A percentile compares a stretch with the other conserved stretches of the same genome.
These are phyloP conservation scores for Pistacia integerrima DNA, from an alignment of 345 rosid genomes.

Conservation along the genomic window DNA sequence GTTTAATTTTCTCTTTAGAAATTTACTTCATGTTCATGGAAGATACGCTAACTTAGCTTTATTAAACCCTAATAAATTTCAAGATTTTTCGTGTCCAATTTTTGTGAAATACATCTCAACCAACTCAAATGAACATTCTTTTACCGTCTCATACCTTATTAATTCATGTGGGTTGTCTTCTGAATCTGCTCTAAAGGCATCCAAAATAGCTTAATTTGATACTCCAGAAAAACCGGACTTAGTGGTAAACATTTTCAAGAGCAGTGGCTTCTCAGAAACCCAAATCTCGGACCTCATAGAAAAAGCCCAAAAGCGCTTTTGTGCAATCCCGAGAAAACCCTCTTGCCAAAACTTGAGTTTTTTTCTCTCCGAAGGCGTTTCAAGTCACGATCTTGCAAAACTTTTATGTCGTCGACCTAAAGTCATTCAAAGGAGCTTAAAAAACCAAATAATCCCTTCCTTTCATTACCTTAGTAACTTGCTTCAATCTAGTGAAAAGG, in stretches of 20 bases:
- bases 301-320: slow-evolving; percentile 1
- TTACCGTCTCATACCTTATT: too few relatives aligned
- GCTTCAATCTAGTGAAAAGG: slow-evolving; percentile 15
- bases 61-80: too few relatives aligned
- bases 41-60: too few relatives aligned
- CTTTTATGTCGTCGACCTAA: not conserved
- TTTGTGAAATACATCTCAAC: too few relatives aligned
- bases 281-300: slow-evolving; percentile 9
- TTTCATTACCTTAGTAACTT: slow-evolving; percentile 4
- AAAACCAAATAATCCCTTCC: slow-evolving; percentile 7
- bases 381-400: slow-evolving; percentile 15
- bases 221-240: slow-evolving; percentile 26
- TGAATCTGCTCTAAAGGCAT: not conserved
- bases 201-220: slow-evolving; percentile 16
- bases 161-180: too few relatives aligned
- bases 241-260: slow-evolving; percentile 13
- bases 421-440: slow-evolving; percentile 2
- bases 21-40: too few relatives aligned
- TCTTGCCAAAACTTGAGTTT: slow-evolving; percentile 35
- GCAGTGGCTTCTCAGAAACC: slow-evolving; percentile 24
- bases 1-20: too few relatives aligned
- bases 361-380: slow-evolving; percentile 21
- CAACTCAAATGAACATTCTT: too few relatives aligned
- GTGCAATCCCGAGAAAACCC: slow-evolving; percentile 6
- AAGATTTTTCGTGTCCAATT: too few relatives aligned